These are phyloP conservation scores for Cytospora leucostoma DNA, from an alignment of 2,329 filamentous ascomycete species.

Conservation along the genomic window DNA sequence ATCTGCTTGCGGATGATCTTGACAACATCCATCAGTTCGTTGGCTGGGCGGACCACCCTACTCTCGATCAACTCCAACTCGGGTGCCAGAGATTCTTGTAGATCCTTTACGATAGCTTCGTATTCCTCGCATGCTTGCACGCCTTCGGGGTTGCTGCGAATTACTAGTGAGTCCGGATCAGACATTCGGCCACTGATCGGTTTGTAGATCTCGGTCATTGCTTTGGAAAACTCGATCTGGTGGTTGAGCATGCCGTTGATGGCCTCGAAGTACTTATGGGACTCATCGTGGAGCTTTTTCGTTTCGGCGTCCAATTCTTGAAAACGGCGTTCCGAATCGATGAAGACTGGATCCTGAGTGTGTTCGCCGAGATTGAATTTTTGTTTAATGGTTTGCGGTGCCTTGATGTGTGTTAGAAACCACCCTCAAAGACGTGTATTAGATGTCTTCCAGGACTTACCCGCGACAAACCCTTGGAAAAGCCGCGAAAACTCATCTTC, in stretches of 20 bases:
- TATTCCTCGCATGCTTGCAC: constrained; percentile 97
- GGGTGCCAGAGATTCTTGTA: constrained; percentile 84
- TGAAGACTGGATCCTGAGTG: constrained; percentile 92
- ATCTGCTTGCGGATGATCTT: constrained; percentile 90
- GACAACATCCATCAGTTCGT: constrained; percentile 91
- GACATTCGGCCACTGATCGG: constrained; percentile 95
- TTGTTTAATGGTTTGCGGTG: constrained; percentile 87
- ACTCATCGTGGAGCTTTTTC: constrained; percentile 95
- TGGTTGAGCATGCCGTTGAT: constrained; percentile 98
- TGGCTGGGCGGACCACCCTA: constrained; percentile 86
- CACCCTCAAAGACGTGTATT: constrained; percentile 6
- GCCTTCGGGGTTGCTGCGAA: constrained; percentile 87
- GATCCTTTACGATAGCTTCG: constrained; percentile 83
- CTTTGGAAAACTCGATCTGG: constrained; percentile 97
- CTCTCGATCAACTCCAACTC: constrained; percentile 98
- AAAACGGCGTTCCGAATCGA: constrained; percentile 91
- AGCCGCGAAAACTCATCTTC: constrained; percentile 93
- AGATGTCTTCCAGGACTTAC: constrained; percentile 51
- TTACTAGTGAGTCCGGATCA: constrained; percentile 79
- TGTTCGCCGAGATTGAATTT: constrained; percentile 95
- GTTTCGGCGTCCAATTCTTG: constrained; percentile 93
- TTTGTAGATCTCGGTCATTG: constrained; percentile 95
- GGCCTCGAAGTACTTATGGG: constrained; percentile 94
- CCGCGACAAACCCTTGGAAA: constrained; percentile 84
- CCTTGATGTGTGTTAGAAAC: constrained; percentile 48